Evolutionary conservation across 1,284 basidiomycete species (phyloP).

Genomic region (Kalmanozyma brasiliensis): DNA sequence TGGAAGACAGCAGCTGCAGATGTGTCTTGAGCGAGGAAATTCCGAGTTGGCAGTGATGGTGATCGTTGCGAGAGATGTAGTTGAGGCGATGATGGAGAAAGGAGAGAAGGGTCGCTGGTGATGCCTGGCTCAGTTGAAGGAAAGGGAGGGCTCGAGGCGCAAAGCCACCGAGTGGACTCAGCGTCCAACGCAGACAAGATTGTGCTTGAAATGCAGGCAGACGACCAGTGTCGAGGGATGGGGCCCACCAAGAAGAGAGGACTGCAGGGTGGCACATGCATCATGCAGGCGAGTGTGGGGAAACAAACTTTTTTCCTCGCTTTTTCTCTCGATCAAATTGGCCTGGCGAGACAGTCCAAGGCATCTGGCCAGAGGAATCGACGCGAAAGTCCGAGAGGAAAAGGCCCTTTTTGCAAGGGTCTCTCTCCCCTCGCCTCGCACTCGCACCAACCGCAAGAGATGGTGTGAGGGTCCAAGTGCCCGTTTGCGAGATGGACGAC

Average conservation of each 20-base stretch:
- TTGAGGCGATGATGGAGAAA: background rate
- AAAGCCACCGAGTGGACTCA: constrained; percentile 1
- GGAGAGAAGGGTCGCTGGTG: background rate
- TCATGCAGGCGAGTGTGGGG: constrained; percentile 12
- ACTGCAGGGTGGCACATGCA: constrained; percentile 7
- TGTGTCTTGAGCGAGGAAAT: no score
- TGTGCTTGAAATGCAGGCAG: no score
- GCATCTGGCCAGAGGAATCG: background rate
- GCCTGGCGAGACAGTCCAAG: background rate
- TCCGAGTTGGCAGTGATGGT: no score
- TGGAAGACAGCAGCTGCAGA: no score
- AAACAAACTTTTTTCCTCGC: constrained; percentile 1
- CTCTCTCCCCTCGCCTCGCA: background rate
- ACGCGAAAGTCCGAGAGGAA: no score
- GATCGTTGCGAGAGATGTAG: no score
- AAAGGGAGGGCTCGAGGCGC: no score
- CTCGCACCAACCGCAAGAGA: constrained; percentile 3
- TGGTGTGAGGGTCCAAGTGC: background rate
- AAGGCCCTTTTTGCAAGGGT: constrained; percentile 7
- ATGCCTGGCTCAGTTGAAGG: background rate
- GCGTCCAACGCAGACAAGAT: no score
- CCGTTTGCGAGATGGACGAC: no score
- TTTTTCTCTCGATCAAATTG: background rate
- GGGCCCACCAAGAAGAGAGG: constrained; percentile 1
- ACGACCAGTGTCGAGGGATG: background rate